Conservation (phyloP, 768 basidiomycete species). For the Tremella fuciformis region DNA sequence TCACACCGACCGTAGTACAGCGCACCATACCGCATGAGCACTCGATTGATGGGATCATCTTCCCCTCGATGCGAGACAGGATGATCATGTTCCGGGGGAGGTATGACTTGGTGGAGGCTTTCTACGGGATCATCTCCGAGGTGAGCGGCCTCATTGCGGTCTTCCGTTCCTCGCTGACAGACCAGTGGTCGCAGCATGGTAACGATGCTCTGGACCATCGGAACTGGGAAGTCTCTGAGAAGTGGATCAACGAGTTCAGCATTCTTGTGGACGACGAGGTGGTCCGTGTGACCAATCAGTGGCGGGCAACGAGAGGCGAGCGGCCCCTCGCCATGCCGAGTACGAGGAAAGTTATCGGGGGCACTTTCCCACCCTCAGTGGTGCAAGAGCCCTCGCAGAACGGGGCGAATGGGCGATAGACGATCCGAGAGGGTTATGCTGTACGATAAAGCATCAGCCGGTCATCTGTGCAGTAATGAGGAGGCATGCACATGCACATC, state of each 20-base stretch:
- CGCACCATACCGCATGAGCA: conserved; percentile 84
- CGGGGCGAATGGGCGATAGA: too few species aligned
- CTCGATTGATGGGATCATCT: conserved; percentile 82
- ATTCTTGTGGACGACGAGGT: conserved; percentile 74
- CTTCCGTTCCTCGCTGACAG: background rate
- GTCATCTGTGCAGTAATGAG: too few species aligned
- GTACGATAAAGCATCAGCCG: too few species aligned
- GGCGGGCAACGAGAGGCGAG: conserved; percentile 57
- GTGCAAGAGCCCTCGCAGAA: too few species aligned
- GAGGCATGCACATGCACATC: too few species aligned
- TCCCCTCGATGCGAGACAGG: conserved; percentile 83
- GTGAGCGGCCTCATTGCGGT: conserved; percentile 52
- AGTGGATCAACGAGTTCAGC: conserved; percentile 80
- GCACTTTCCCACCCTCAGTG: too few species aligned
- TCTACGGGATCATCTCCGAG: conserved; percentile 67
- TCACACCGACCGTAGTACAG: conserved; percentile 85
- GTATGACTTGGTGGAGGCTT: conserved; percentile 65
- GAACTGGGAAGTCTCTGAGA: conserved; percentile 85
- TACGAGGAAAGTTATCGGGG: too few species aligned
- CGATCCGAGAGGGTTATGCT: too few species aligned
- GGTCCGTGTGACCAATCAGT: conserved; percentile 72
- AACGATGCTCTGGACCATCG: conserved; percentile 85
- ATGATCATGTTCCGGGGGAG: conserved; percentile 83
- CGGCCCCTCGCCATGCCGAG: too few species aligned
- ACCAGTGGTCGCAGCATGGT: conserved; percentile 63